These are phyloP conservation scores for Chaetomium globosum DNA, from an alignment of 2,329 filamentous ascomycete genomes.

Conservation along the genomic window DNA sequence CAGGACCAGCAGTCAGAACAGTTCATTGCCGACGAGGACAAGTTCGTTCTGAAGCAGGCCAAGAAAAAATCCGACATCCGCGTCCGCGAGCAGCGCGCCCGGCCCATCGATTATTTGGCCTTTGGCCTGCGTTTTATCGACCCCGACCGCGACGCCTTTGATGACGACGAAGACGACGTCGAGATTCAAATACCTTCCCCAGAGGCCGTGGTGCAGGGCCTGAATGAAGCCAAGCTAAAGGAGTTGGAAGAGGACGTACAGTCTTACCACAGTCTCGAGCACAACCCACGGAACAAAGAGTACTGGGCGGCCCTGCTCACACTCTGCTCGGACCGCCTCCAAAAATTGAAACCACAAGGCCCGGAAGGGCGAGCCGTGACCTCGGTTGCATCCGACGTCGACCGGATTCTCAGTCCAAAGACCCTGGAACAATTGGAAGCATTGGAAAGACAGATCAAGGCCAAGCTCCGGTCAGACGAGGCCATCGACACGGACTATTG, in stretches of 20 bases:
- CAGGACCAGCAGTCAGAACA: constrained; percentile 76
- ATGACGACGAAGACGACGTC: constrained; percentile 76
- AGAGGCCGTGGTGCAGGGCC: constrained; percentile 73
- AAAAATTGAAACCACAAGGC: constrained; percentile 62
- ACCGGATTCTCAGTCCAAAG: constrained; percentile 83
- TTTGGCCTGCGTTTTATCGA: constrained; percentile 90
- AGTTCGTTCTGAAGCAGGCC: constrained; percentile 91
- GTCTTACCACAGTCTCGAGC: constrained; percentile 80
- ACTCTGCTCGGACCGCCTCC: constrained; percentile 75
- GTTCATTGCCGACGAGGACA: constrained; percentile 93
- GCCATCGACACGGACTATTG: constrained; percentile 97
- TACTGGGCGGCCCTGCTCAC: constrained; percentile 92
- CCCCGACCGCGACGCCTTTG: constrained; percentile 78
- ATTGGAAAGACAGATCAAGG: constrained; percentile 82
- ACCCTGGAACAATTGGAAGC: constrained; percentile 81
- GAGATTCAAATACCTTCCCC: constrained; percentile 78
- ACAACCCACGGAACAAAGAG: constrained; percentile 72
- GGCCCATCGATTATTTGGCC: constrained; percentile 89
- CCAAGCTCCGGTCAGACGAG: constrained; percentile 84
- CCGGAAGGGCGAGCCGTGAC: constrained; percentile 74
- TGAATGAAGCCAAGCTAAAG: constrained; percentile 66
- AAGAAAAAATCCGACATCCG: constrained; percentile 98
- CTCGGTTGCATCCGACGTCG: constrained; percentile 84
- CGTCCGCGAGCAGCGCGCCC: constrained; percentile 85
- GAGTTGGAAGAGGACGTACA: constrained; percentile 81